A percentile compares a stretch with the other conserved stretches of the same genome.
phyloP scores from a whole-genome alignment of 2,329 filamentous ascomycete species.

The Graphiopsis chlorocephala region DNA sequence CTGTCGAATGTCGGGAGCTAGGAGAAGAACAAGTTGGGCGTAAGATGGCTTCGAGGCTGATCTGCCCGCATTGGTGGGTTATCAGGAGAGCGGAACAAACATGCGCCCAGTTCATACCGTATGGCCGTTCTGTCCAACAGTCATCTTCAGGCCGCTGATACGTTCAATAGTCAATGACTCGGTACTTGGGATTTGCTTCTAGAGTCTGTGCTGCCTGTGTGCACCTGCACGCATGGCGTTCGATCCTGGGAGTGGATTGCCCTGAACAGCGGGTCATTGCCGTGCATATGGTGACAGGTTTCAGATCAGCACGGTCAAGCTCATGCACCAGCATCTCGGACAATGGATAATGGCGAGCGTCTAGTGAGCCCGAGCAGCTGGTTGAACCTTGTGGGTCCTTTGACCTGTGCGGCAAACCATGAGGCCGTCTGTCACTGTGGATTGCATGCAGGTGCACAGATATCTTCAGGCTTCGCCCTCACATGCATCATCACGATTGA shows the following conservation, averaged over 20 bases:
- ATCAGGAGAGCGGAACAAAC: background rate
- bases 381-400: background rate
- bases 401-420: background rate
- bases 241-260: background rate
- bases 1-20: background rate
- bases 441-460: background rate
- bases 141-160: background rate
- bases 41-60: background rate
- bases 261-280: background rate
- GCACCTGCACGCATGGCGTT: background rate
- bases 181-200: background rate
- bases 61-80: background rate
- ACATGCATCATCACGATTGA: no score
- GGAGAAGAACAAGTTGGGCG: background rate
- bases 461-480: background rate
- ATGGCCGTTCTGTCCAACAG: background rate
- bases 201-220: background rate
- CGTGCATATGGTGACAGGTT: background rate
- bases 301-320: background rate
- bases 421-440: background rate
- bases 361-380: background rate
- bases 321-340: background rate
- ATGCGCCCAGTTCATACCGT: background rate
- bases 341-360: background rate
- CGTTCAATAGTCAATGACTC: background rate